A percentile compares a stretch with the other conserved stretches of the same genome.
Evolutionary conservation across 1,284 basidiomycete genomes (phyloP).

Genomic region (Moesziomyces sp.): DNA sequence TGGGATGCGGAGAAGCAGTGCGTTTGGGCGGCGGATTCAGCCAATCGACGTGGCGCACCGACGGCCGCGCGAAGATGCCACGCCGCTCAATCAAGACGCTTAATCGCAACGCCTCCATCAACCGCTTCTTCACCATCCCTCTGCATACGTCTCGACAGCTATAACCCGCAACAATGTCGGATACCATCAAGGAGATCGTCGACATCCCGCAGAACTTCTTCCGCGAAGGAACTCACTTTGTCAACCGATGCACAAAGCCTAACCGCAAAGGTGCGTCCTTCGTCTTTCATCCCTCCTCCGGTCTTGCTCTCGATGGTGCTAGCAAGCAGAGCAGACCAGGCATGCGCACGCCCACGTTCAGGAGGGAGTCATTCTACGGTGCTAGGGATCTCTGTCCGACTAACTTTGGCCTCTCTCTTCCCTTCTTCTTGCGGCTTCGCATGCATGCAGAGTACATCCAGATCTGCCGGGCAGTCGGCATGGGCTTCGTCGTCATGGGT

Average conservation of each 20-base stretch:
- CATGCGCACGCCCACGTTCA: not conserved
- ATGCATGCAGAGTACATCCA: conserved; percentile 62
- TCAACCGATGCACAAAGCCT: conserved; percentile 97
- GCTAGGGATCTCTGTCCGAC: not conserved
- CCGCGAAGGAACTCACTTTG: conserved; percentile 92
- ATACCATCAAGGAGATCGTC: conserved; percentile 87
- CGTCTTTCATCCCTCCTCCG: conserved; percentile 44
- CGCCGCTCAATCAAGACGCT: too few species aligned
- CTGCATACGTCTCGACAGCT: not conserved
- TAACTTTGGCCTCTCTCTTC: not conserved
- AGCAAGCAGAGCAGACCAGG: too few species aligned
- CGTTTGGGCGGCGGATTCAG: not conserved
- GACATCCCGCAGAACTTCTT: conserved; percentile 92
- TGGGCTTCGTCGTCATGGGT: conserved; percentile 67
- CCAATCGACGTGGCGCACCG: not conserved
- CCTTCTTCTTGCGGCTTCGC: not conserved
- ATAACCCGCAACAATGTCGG: conserved; percentile 75
- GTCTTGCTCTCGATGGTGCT: too few species aligned
- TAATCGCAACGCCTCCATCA: not conserved
- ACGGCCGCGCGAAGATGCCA: not conserved
- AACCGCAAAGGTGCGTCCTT: conserved; percentile 85
- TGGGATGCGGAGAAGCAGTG: not conserved
- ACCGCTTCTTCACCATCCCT: not conserved
- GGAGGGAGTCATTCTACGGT: not conserved
- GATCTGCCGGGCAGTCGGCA: conserved; percentile 66